Percentiles rank a stretch among this genome's conserved stretches.
phyloP scores from a whole-genome alignment of 1,139 yeast species.

The Pichia inconspicua region DNA sequence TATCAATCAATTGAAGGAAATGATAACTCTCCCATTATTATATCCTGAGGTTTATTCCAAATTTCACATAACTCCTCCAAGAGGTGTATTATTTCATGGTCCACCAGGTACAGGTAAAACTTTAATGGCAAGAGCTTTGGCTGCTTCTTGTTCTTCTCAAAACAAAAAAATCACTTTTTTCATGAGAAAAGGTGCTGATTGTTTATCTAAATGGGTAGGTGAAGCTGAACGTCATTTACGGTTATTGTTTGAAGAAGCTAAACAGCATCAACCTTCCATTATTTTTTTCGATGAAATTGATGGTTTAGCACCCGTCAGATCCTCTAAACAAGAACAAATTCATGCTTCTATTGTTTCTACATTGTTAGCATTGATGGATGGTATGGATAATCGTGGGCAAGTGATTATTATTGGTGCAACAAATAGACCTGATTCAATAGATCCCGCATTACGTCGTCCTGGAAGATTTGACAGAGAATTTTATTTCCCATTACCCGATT shows the following conservation, averaged over 20 bases:
- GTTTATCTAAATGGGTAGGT: slow-evolving; percentile 97
- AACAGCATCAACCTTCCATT: slow-evolving; percentile 90
- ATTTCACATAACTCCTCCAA: slow-evolving; percentile 90
- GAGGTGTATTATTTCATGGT: slow-evolving; percentile 97
- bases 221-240: slow-evolving; percentile 96
- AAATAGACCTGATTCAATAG: slow-evolving; percentile 94
- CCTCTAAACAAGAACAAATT: slow-evolving; percentile 94
- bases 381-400: slow-evolving; percentile 91
- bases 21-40: slow-evolving; percentile 88
- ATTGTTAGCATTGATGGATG: slow-evolving; percentile 91
- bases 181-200: slow-evolving; percentile 98
- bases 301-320: slow-evolving; percentile 95
- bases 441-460: slow-evolving; percentile 94
- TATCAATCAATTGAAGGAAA: slow-evolving; percentile 81
- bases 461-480: slow-evolving; percentile 97
- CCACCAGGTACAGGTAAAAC: slow-evolving; percentile 99
- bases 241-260: slow-evolving; percentile 88
- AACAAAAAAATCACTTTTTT: slow-evolving; percentile 84
- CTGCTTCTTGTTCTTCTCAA: slow-evolving; percentile 86
- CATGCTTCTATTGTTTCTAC: slow-evolving; percentile 98
- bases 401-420: slow-evolving; percentile 99
- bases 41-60: slow-evolving; percentile 92
- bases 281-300: slow-evolving; percentile 96
- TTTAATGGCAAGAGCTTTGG: slow-evolving; percentile 93
- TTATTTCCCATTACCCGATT: slow-evolving; percentile 88